Conservation (phyloP, 495 filamentous ascomycete genomes). For the Talaromyces trachyspermus region DNA sequence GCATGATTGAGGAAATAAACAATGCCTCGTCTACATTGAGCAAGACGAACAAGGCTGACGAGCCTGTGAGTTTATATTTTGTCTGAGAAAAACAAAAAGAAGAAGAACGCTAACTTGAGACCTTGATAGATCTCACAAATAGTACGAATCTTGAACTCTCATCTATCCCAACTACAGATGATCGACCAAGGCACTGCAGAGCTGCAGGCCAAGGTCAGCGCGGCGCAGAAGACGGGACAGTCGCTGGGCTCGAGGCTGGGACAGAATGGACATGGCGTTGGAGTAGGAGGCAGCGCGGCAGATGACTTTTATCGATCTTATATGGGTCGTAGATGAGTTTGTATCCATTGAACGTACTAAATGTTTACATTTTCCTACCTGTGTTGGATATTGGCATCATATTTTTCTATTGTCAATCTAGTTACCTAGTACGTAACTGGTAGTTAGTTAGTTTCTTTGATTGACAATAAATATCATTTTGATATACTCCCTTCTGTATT, state of each 20-base stretch:
- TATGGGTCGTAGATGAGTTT: conserved; percentile 50
- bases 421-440: too few species aligned
- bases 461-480: too few species aligned
- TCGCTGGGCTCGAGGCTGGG: conserved; percentile 60
- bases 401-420: too few species aligned
- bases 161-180: conserved; percentile 79
- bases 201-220: conserved; percentile 68
- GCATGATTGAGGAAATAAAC: conserved; percentile 99
- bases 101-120: conserved; percentile 8
- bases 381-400: too few species aligned
- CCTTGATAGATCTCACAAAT: conserved; percentile 92
- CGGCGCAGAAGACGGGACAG: conserved; percentile 68
- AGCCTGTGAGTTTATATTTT: conserved; percentile 62
- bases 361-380: too few species aligned
- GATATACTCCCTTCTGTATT: too few species aligned
- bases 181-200: conserved; percentile 81
- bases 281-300: conserved; percentile 52
- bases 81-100: neutral
- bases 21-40: conserved; percentile 71
- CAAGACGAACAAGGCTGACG: conserved; percentile 82
- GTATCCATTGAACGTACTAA: too few species aligned
- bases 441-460: too few species aligned
- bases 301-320: conserved; percentile 81
- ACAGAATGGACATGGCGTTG: conserved; percentile 32
- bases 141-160: conserved; percentile 86